Base-by-base conservation (phyloP, 108 stramenopile species). In the Cyclotella atomus region DNA sequence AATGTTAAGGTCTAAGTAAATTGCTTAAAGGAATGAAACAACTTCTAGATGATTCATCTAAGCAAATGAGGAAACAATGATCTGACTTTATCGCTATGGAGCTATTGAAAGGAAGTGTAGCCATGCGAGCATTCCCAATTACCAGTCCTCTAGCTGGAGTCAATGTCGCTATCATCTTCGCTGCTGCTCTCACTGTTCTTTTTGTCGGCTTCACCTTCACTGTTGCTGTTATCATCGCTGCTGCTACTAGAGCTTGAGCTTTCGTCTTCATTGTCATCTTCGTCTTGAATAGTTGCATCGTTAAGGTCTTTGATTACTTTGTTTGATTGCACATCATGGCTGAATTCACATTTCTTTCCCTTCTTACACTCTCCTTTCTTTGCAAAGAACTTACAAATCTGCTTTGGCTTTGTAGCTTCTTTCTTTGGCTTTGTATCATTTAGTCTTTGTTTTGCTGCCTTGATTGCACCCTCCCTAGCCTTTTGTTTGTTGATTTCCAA, bases 291-390 rank as follows among this genome's bases (percentile, higher is more conserved):
- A 0, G 34, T 24, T 54, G 38, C 30, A 1, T 1, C 0, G 27
- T 23, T 14, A 9, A 41, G 19, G 66, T 34, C 25, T 2, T 24
- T 12, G 5, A 15, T 55, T 59, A 0, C 25, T 64, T 61, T 62
- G 32, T 34, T 61, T 50, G 33, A 44, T 28, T 60, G 44, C 19
- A 55, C 67, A 62, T 80, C 79, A 73, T 80, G 79, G 44, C 73
- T 75, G 36, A 80, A 80, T 67, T 69, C 68, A 75, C 79, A 80
- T 3, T 80, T 75, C 25, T 69, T 53, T 14, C 68, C 73, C 59
- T 80, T 80, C 44, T 80, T 80, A 49, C 79, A 80, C 49, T 14
- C 57, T 24, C 79, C 79, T 38, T 72, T 68, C 60, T 80, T 80
- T 34, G 52, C 73, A 47, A 71, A 80, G 54, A 75, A 80, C 60